These are phyloP conservation scores for Zangia roseola DNA, from an alignment of 768 basidiomycete genomes.

Conservation along the genomic window DNA sequence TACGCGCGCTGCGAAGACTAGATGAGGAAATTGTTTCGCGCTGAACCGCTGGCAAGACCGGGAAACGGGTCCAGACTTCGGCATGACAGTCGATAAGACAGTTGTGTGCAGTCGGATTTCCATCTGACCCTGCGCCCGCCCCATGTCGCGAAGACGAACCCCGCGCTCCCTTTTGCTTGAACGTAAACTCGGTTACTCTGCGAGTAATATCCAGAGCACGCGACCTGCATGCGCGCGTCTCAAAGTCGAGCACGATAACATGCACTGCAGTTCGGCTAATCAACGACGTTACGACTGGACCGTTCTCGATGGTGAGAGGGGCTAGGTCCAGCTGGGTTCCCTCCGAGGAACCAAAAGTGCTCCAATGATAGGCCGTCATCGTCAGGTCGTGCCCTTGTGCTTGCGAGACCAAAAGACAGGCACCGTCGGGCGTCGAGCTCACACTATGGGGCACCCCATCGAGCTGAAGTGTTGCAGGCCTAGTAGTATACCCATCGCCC, in stretches of 20 bases:
- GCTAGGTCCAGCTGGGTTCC: conserved; percentile 42
- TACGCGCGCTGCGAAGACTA: conserved; percentile 30
- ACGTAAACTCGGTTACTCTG: conserved; percentile 54
- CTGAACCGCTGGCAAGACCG: conserved; percentile 52
- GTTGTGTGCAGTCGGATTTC: conserved; percentile 39
- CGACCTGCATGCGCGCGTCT: conserved; percentile 37
- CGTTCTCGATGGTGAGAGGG: conserved; percentile 17
- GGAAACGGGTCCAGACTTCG: conserved; percentile 62
- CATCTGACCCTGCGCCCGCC: neutral
- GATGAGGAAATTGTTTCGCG: conserved; percentile 42
- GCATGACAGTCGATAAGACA: conserved; percentile 52
- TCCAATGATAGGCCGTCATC: conserved; percentile 51
- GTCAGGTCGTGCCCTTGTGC: conserved; percentile 6
- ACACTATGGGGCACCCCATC: conserved; percentile 28
- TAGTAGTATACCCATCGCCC: conserved; percentile 12
- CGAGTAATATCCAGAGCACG: conserved; percentile 51
- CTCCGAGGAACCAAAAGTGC: conserved; percentile 50
- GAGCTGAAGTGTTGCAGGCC: conserved; percentile 46
- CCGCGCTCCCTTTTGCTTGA: conserved; percentile 42
- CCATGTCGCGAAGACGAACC: conserved; percentile 10
- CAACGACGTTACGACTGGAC: conserved; percentile 44
- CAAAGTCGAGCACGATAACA: conserved; percentile 39
- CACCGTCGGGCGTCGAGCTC: conserved; percentile 53
- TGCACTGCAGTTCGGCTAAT: conserved; percentile 42
- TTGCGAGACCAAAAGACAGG: conserved; percentile 45